Percentiles rank a stretch among this genome's conserved stretches.
Conservation (phyloP, 2,329 filamentous ascomycete species). For the Zymoseptoria passerinii region DNA sequence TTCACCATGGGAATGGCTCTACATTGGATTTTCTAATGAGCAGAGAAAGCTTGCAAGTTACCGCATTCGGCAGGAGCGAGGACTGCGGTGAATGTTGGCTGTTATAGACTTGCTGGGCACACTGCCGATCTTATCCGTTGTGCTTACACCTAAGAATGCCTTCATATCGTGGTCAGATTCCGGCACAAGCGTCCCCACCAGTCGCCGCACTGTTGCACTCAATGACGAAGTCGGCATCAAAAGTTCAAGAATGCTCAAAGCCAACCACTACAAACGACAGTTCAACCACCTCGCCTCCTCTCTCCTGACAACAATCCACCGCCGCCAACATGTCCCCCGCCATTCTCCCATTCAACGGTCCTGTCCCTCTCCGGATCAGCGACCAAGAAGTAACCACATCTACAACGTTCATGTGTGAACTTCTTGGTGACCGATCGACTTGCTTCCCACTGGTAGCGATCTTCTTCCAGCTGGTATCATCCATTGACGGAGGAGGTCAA, state of each 20-base stretch:
- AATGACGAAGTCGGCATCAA: no score
- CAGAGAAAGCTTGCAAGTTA: neutral
- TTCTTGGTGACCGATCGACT: neutral
- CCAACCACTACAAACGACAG: neutral
- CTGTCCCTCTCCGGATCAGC: conserved; percentile 41
- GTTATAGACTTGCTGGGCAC: neutral
- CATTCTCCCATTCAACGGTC: conserved; percentile 1
- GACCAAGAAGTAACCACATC: conserved; percentile 41
- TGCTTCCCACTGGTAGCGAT: neutral
- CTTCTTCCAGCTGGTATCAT: neutral
- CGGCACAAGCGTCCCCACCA: no score
- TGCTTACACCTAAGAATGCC: no score
- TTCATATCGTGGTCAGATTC: no score
- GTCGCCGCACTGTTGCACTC: no score
- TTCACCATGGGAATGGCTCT: no score
- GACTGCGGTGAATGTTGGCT: neutral
- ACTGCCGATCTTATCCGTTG: no score
- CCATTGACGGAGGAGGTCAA: neutral
- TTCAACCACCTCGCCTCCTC: neutral
- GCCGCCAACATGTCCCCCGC: neutral
- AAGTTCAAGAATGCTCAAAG: no score
- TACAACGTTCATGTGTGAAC: conserved; percentile 36
- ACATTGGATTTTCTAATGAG: no score
- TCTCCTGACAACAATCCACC: neutral
- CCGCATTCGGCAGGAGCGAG: neutral